Percentiles rank a stretch among this genome's conserved stretches.
Evolutionary conservation across 306 rosid species (phyloP).

Genomic region (Trichosanthes truncata): DNA sequence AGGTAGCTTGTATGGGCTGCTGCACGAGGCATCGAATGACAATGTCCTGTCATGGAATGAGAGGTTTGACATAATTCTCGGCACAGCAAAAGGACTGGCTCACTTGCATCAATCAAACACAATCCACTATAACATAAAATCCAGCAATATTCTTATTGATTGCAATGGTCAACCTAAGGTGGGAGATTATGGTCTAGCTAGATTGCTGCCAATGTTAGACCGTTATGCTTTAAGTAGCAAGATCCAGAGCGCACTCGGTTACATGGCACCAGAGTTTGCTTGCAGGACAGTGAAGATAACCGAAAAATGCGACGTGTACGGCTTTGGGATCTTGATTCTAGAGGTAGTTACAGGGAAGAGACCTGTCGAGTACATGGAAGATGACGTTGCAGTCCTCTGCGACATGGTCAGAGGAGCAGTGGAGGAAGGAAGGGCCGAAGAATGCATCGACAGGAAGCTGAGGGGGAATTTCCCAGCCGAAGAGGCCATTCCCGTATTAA

Average conservation of each 20-base stretch:
- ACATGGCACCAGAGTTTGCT: slow-evolving; percentile 98
- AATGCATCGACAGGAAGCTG: slow-evolving; percentile 67
- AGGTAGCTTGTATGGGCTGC: slow-evolving; percentile 79
- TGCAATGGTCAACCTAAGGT: slow-evolving; percentile 74
- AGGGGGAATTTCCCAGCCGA: slow-evolving; percentile 76
- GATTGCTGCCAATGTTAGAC: slow-evolving; percentile 85
- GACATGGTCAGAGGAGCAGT: slow-evolving; percentile 88
- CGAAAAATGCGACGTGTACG: slow-evolving; percentile 84
- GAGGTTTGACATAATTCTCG: slow-evolving; percentile 75
- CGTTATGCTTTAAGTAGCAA: slow-evolving; percentile 89
- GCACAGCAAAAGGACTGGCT: slow-evolving; percentile 82
- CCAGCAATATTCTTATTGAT: slow-evolving; percentile 78
- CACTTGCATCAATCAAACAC: slow-evolving; percentile 71
- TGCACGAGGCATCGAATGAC: slow-evolving; percentile 70
- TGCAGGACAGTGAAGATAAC: slow-evolving; percentile 92
- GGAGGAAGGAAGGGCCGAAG: slow-evolving; percentile 91
- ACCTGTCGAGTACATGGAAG: slow-evolving; percentile 97
- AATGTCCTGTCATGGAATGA: slow-evolving; percentile 81
- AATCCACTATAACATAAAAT: slow-evolving; percentile 88
- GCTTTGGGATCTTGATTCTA: slow-evolving; percentile 73
- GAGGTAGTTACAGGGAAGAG: slow-evolving; percentile 87
- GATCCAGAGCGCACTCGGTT: slow-evolving; percentile 92
- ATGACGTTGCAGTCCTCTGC: slow-evolving; percentile 88
- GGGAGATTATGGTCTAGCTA: slow-evolving; percentile 87
- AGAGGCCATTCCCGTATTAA: slow-evolving; percentile 79